Conservation (phyloP, 2,329 filamentous ascomycete genomes). For the Colletotrichum chlorophyti region DNA sequence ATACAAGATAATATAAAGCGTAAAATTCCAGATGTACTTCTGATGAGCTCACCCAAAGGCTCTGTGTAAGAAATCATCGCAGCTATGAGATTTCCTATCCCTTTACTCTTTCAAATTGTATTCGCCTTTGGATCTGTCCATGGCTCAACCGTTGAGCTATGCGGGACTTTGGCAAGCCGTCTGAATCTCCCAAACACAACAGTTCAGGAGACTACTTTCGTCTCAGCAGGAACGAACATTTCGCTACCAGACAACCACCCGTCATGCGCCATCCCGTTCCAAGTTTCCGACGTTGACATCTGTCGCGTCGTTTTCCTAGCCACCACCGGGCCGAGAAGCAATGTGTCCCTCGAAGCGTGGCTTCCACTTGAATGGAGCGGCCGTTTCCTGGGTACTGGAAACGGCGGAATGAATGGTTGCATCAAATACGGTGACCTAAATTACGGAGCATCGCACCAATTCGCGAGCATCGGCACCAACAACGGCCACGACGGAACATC, state of each 20-base stretch:
- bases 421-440: constrained; percentile 55
- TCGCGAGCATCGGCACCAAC: constrained; percentile 56
- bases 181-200: constrained; percentile 33
- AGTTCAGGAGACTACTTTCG: constrained; percentile 28
- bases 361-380: constrained; percentile 51
- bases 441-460: constrained; percentile 49
- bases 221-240: constrained; percentile 39
- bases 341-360: constrained; percentile 57
- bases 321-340: constrained; percentile 40
- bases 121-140: not conserved
- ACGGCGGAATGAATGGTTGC: constrained; percentile 54
- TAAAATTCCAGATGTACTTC: not conserved
- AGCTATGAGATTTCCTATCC: not conserved
- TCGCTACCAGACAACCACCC: constrained; percentile 38
- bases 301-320: constrained; percentile 36
- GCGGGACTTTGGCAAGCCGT: constrained; percentile 8
- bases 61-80: not conserved
- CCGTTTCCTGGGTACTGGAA: constrained; percentile 54
- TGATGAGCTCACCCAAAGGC: not conserved
- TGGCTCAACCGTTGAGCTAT: not conserved
- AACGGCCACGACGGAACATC: constrained; percentile 56
- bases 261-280: constrained; percentile 37
- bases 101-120: not conserved
- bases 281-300: constrained; percentile 31
- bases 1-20: not conserved